phyloP scores from a whole-genome alignment of 257 asterid species.

The Echites panduratus region DNA sequence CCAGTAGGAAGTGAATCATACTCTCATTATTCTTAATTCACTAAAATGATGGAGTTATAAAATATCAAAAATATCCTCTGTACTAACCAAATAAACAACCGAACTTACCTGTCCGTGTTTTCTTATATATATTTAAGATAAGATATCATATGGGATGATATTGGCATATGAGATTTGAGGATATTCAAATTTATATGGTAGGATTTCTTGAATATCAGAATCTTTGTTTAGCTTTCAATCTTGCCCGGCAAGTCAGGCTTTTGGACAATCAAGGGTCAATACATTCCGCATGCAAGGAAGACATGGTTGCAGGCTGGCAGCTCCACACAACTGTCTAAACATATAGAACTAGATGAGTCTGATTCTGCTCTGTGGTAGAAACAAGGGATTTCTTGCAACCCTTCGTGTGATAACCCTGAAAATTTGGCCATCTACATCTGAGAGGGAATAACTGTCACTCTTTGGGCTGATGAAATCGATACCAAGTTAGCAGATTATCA shows the following conservation, averaged over 20 bases:
- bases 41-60: no score
- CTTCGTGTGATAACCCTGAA: constrained; percentile 35
- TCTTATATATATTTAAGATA: no score
- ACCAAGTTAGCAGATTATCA: constrained; percentile 39
- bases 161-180: neutral
- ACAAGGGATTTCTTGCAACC: constrained; percentile 39
- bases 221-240: constrained; percentile 25
- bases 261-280: constrained; percentile 60
- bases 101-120: no score
- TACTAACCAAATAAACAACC: no score
- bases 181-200: neutral
- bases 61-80: no score
- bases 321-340: constrained; percentile 53
- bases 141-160: neutral
- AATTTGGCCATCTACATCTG: constrained; percentile 3
- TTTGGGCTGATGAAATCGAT: constrained; percentile 35
- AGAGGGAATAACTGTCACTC: constrained; percentile 9
- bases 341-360: constrained; percentile 39
- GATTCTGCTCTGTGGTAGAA: constrained; percentile 25
- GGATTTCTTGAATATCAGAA: constrained; percentile 9
- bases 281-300: constrained; percentile 58
- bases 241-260: constrained; percentile 52
- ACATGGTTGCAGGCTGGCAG: constrained; percentile 52
- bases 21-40: no score
- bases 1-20: no score